These are phyloP conservation scores for Phanerochaete sordida DNA, from an alignment of 768 basidiomycete genomes.

Conservation along the genomic window DNA sequence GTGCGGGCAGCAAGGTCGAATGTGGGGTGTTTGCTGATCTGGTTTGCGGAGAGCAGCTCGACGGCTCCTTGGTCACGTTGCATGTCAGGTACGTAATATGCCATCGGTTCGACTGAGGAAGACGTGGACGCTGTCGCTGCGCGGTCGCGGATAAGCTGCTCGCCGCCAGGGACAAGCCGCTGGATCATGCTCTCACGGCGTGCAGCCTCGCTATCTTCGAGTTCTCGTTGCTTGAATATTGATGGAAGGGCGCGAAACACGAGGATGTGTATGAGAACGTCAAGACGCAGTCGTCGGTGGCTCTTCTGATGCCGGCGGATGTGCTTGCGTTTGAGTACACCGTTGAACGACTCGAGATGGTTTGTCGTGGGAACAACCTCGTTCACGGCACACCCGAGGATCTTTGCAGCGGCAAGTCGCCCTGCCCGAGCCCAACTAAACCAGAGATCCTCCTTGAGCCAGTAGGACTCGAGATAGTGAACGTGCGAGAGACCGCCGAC, in stretches of 20 bases:
- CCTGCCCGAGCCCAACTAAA: slow-evolving; percentile 29
- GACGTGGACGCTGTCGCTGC: neutral
- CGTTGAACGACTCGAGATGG: slow-evolving; percentile 37
- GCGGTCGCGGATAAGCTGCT: neutral
- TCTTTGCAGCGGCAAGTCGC: slow-evolving; percentile 20
- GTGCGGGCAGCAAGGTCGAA: neutral
- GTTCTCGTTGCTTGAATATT: slow-evolving; percentile 10
- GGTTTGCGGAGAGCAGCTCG: neutral
- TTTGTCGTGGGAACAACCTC: slow-evolving; percentile 35
- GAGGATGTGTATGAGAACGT: slow-evolving; percentile 21
- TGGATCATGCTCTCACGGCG: slow-evolving; percentile 6
- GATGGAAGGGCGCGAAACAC: slow-evolving; percentile 15
- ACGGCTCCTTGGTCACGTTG: neutral
- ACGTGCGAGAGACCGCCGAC: slow-evolving; percentile 16
- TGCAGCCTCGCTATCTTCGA: neutral
- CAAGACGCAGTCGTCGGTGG: slow-evolving; percentile 27
- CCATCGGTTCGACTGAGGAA: neutral
- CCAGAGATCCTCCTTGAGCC: slow-evolving; percentile 28
- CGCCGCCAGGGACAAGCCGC: neutral
- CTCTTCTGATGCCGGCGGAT: slow-evolving; percentile 23
- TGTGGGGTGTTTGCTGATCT: neutral
- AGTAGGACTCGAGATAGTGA: slow-evolving; percentile 23
- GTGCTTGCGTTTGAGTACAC: slow-evolving; percentile 29
- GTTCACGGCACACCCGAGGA: slow-evolving; percentile 19
- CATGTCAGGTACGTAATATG: neutral